Base-by-base conservation (phyloP, 768 basidiomycete species). In the Multifurca ochricompacta region DNA sequence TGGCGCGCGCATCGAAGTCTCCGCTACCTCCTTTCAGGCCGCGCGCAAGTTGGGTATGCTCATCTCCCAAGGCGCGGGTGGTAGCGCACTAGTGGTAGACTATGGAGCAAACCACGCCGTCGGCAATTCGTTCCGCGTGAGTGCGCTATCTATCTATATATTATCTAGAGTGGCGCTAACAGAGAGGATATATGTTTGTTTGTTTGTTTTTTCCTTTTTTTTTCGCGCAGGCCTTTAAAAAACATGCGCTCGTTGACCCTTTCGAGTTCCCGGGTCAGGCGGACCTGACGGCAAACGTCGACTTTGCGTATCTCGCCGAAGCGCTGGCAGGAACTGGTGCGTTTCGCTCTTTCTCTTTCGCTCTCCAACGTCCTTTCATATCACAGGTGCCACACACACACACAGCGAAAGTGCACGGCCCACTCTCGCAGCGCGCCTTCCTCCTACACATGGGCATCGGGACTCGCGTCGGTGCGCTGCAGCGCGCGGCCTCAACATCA, bases 241-340 rank as follows among this genome's bases (percentile, higher is more conserved):
- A 81, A 19, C 96, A 98, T 65, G 77, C 83, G 54, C 81, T 91
- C 13, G 86, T 89, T 1, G 86, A 94, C 66, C 74, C 89, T 3
- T 95, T 98, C 64, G 75, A 86, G 48, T 72, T 76, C 9, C 93
- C 94, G 0, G 96, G 96, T 16, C 77, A 87, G 37, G 86, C 88
- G 37, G 96, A 99, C 68, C 70, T 98, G 43, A 99, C 96, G 0
- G 84, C 87, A n/a, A 96, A 98, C 64, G 95, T 99, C 44, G 94
- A 99, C 70, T 98, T 98, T 69, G 80, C 83, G 0, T 90, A 88
- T 66, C 74, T 98, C 42, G 77, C 78, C 64, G 91, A 96, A 70
- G 83, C 89, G 0, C 73, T 92, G 58, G 66, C 67, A 1, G 81
- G 78, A 50, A 69, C 80, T 3, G 87, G 90, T 88, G 54, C 25